Evolutionary conservation across 176 grass and related monocot species (phyloP).

Genomic region (Bromus sterilis): DNA sequence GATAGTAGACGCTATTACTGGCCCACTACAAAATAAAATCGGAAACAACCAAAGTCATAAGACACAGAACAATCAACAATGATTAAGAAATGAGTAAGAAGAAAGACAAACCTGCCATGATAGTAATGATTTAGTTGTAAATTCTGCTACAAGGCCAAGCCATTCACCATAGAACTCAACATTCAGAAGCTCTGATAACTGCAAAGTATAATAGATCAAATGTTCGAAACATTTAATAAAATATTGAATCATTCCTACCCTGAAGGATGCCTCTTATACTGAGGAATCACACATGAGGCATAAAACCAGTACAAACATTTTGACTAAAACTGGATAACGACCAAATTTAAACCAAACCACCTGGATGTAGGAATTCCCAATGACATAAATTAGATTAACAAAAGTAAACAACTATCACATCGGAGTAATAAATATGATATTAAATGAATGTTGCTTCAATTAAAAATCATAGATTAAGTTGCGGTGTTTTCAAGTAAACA

Average conservation of each 20-base stretch:
- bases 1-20: constrained; percentile 95
- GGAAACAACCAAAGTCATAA: constrained; percentile 26
- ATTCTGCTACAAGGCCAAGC: constrained; percentile 92
- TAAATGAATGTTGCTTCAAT: background rate
- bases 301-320: background rate
- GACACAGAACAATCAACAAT: background rate
- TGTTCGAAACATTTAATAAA: background rate
- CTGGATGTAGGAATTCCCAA: background rate
- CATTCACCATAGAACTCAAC: constrained; percentile 95
- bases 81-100: background rate
- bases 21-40: constrained; percentile 66
- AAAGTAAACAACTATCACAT: background rate
- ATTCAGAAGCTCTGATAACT: constrained; percentile 89
- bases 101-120: constrained; percentile 91
- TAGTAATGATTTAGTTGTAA: constrained; percentile 88
- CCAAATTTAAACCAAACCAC: constrained; percentile 9
- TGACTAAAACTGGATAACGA: background rate
- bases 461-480: background rate
- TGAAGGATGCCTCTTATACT: background rate
- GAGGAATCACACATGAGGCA: background rate
- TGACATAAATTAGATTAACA: background rate
- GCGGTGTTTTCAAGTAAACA: background rate
- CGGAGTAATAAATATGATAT: constrained; percentile 2
- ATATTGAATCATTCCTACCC: background rate
- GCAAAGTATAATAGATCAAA: constrained; percentile 23